These are phyloP conservation scores for Chlamydomonas reinhardtii DNA, from an alignment of 163 green algal species.

Conservation along the genomic window DNA sequence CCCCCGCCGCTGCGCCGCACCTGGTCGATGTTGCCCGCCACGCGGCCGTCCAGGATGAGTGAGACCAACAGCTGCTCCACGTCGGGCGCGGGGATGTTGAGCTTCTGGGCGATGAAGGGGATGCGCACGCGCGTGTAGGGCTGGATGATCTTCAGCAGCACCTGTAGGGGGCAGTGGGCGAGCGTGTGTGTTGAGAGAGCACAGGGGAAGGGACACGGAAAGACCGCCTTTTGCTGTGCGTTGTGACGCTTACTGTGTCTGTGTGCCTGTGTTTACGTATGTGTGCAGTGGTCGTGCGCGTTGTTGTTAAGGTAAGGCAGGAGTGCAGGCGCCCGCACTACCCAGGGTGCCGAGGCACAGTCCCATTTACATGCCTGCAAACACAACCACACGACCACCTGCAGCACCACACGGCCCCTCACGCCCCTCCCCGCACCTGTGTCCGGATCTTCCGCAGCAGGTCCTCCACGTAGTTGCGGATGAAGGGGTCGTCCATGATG, in stretches of 20 bases:
- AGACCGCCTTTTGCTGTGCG: too few relatives aligned
- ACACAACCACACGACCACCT: too few relatives aligned
- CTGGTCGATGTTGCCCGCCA: conserved; percentile 96
- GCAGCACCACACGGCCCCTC: too few relatives aligned
- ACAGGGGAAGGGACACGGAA: too few relatives aligned
- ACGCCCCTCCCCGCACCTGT: conserved; percentile 63
- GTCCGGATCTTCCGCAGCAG: conserved; percentile 95
- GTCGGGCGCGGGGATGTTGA: conserved; percentile 92
- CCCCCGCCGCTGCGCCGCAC: conserved; percentile 52
- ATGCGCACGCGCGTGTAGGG: conserved; percentile 95
- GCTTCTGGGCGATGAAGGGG: conserved; percentile 85
- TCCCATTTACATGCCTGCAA: too few relatives aligned
- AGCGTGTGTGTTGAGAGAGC: too few relatives aligned
- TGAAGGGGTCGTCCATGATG: conserved; percentile 97
- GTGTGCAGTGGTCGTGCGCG: too few relatives aligned
- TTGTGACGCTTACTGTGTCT: too few relatives aligned
- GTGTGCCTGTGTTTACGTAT: too few relatives aligned
- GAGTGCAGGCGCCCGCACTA: too few relatives aligned
- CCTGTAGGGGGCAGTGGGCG: conserved; percentile 65
- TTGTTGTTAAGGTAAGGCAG: too few relatives aligned
- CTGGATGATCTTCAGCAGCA: conserved; percentile 78
- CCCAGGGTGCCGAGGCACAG: too few relatives aligned
- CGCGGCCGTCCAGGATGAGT: conserved; percentile 93
- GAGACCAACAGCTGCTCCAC: conserved; percentile 95
- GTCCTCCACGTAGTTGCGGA: conserved; percentile 95